Conservation (phyloP, 1,284 basidiomycete genomes). For the Rhodotorula sp. region DNA sequence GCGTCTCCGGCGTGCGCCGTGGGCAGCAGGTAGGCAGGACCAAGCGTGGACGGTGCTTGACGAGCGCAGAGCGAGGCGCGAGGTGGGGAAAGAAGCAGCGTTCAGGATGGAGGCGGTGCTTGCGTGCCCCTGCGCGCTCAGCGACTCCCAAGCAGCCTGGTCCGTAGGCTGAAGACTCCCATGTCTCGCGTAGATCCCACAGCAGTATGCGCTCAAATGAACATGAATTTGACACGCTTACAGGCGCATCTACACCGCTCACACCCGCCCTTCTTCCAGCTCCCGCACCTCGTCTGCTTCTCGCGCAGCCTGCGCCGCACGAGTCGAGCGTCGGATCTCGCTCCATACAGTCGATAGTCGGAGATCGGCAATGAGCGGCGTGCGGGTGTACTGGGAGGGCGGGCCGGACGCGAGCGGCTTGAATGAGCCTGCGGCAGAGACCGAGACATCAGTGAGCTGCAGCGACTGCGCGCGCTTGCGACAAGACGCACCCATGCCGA, state of each 20-base stretch:
- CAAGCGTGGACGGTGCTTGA: too few relatives aligned
- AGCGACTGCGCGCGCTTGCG: too few relatives aligned
- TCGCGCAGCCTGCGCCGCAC: background rate
- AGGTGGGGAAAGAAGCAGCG: too few relatives aligned
- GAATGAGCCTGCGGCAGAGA: background rate
- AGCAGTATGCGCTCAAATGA: too few relatives aligned
- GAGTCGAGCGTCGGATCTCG: constrained; percentile 3
- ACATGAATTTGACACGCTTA: background rate
- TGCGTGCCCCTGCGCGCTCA: too few relatives aligned
- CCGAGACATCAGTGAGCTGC: background rate
- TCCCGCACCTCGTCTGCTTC: background rate
- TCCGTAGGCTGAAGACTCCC: too few relatives aligned
- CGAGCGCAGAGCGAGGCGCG: too few relatives aligned
- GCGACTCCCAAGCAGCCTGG: too few relatives aligned
- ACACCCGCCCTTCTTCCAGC: constrained; percentile 6
- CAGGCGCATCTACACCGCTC: background rate
- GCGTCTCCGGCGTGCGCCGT: too few relatives aligned
- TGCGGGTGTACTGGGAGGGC: background rate
- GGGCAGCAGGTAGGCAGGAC: too few relatives aligned
- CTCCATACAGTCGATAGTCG: background rate
- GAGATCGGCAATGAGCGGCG: constrained; percentile 13
- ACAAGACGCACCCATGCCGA: background rate
- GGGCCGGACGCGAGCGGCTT: background rate
- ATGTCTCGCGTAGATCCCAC: too few relatives aligned
- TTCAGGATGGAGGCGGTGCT: too few relatives aligned